Percentiles rank a stretch among this genome's conserved stretches.
Conservation (phyloP, 306 rosid genomes). For the Alnus glutinosa region DNA sequence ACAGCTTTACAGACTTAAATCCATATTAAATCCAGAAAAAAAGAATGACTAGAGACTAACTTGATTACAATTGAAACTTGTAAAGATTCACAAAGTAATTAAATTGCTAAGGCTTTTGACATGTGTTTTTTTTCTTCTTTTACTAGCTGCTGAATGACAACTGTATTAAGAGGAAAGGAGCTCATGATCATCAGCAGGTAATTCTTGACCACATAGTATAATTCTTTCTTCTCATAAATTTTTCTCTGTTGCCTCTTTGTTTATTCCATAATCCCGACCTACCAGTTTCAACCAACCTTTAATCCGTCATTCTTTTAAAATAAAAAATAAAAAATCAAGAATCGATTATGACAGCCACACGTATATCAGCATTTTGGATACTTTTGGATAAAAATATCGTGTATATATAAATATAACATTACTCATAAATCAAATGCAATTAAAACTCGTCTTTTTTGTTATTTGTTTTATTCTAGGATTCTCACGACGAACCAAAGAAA, state of each 20-base stretch:
- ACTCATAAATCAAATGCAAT: background rate
- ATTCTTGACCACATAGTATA: background rate
- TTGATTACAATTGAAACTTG: conserved; percentile 3
- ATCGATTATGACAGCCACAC: too few species aligned
- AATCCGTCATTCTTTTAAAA: too few species aligned
- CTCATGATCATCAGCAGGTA: conserved; percentile 53
- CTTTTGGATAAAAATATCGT: too few species aligned
- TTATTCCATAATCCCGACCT: too few species aligned
- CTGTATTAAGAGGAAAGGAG: conserved; percentile 76
- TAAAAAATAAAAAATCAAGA: too few species aligned
- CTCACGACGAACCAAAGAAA: conserved; percentile 64
- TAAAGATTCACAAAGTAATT: background rate
- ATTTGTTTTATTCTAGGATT: conserved; percentile 37
- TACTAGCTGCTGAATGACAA: conserved; percentile 70
- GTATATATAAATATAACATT: background rate
- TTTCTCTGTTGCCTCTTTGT: background rate
- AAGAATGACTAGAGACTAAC: background rate
- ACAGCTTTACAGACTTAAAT: conserved; percentile 36
- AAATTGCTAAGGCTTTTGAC: background rate
- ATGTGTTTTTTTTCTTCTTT: conserved; percentile 12
- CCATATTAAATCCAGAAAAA: conserved; percentile 15
- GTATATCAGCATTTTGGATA: too few species aligned
- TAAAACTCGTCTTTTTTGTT: background rate
- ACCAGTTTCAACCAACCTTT: too few species aligned
- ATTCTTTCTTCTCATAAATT: background rate